These are phyloP conservation scores for Colletotrichum sp. DNA, from an alignment of 2,329 filamentous ascomycete species.

Conservation along the genomic window DNA sequence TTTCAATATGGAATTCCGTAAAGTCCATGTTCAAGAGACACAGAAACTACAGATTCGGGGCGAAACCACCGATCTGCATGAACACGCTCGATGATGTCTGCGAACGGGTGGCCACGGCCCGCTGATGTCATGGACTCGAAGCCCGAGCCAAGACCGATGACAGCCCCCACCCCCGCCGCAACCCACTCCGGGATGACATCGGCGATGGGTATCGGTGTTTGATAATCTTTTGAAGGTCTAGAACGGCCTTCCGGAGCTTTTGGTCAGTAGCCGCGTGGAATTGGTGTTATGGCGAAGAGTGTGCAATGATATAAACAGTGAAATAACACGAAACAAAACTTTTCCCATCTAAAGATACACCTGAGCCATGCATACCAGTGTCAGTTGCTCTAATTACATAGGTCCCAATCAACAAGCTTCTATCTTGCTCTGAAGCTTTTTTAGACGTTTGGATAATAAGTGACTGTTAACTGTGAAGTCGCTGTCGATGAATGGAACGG, in stretches of 20 bases:
- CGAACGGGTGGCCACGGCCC: neutral
- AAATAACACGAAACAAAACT: neutral
- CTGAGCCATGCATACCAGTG: neutral
- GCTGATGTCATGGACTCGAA: constrained; percentile 8
- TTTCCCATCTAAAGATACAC: neutral
- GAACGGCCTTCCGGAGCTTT: neutral
- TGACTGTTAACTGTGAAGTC: neutral
- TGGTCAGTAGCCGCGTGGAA: neutral
- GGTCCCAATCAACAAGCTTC: neutral
- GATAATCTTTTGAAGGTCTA: neutral
- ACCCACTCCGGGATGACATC: neutral
- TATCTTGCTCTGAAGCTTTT: neutral
- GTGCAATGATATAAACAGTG: neutral
- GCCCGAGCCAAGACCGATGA: neutral
- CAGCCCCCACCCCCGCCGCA: neutral
- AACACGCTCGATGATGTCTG: neutral
- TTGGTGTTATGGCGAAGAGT: neutral
- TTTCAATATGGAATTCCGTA: neutral
- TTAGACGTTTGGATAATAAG: neutral
- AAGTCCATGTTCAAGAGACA: neutral
- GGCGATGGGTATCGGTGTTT: neutral
- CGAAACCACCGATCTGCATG: constrained; percentile 1
- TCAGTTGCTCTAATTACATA: neutral
- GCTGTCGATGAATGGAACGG: neutral
- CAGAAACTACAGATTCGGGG: neutral